phyloP scores from a whole-genome alignment of 2,329 filamentous ascomycete species.

The Fusarium sp. region DNA sequence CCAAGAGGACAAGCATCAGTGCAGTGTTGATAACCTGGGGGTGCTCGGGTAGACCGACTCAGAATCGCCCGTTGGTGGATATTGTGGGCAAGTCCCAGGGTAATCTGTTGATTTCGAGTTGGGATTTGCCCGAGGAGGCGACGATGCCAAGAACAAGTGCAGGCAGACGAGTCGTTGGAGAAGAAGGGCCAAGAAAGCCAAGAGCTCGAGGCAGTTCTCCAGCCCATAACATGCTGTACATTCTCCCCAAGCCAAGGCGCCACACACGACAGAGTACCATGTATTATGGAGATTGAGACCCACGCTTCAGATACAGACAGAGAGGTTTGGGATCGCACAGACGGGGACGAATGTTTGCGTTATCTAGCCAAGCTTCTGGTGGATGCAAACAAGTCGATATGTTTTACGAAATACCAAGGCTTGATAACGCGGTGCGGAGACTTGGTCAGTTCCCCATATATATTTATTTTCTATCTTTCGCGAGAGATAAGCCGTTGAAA shows the following conservation, averaged over 20 bases:
- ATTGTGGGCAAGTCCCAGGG: slow-evolving; percentile 28
- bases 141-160: slow-evolving; percentile 38
- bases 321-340: slow-evolving; percentile 20
- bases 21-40: slow-evolving; percentile 23
- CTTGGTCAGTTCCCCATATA: slow-evolving; percentile 13
- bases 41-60: slow-evolving; percentile 31
- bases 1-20: slow-evolving; percentile 38
- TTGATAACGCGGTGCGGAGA: slow-evolving; percentile 29
- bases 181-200: slow-evolving; percentile 35
- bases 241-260: slow-evolving; percentile 37
- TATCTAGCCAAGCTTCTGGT: slow-evolving; percentile 34
- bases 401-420: slow-evolving; percentile 30
- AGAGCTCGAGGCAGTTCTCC: slow-evolving; percentile 30
- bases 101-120: slow-evolving; percentile 19
- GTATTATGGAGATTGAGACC: slow-evolving; percentile 14
- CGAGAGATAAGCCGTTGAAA: slow-evolving; percentile 8
- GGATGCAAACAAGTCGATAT: slow-evolving; percentile 7
- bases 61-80: slow-evolving; percentile 21
- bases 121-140: slow-evolving; percentile 40
- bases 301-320: slow-evolving; percentile 21
- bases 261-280: slow-evolving; percentile 33
- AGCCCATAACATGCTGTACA: slow-evolving; percentile 41
- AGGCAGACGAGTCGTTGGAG: slow-evolving; percentile 27
- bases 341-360: slow-evolving; percentile 27
- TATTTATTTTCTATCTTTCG: neutral